phyloP scores from a whole-genome alignment of 2,329 filamentous ascomycete species.

The Sclerotinia borealis region DNA sequence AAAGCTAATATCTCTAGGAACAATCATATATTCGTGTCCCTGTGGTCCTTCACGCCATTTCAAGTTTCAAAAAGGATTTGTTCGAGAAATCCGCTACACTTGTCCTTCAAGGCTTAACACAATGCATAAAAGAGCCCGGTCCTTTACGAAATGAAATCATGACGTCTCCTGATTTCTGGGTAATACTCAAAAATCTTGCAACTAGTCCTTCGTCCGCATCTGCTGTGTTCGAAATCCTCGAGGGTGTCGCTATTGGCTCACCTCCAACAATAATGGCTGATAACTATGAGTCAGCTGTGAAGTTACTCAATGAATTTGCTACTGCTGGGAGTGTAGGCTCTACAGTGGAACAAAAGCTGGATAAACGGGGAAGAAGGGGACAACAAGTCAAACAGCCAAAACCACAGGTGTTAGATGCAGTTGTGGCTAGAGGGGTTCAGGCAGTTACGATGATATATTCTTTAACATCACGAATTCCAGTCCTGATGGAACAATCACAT shows the following conservation, averaged over 20 bases:
- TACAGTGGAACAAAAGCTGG: conserved; percentile 61
- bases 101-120: conserved; percentile 70
- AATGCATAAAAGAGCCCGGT: conserved; percentile 72
- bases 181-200: conserved; percentile 72
- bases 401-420: conserved; percentile 53
- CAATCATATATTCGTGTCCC: conserved; percentile 88
- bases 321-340: conserved; percentile 71
- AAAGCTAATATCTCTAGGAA: conserved; percentile 48
- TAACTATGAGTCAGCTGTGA: conserved; percentile 86
- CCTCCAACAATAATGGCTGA: conserved; percentile 85
- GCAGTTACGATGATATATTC: conserved; percentile 77
- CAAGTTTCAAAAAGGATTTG: conserved; percentile 72
- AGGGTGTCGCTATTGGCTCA: conserved; percentile 64
- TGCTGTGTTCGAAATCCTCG: conserved; percentile 80
- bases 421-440: conserved; percentile 71
- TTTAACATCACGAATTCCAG: conserved; percentile 74
- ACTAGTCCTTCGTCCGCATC: conserved; percentile 63
- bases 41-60: conserved; percentile 85
- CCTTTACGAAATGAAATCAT: conserved; percentile 86
- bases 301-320: conserved; percentile 83
- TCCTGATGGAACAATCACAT: conserved; percentile 87
- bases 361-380: conserved; percentile 41
- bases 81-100: conserved; percentile 70
- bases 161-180: conserved; percentile 96
- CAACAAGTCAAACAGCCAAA: conserved; percentile 40